Conservation (phyloP, 2,329 filamentous ascomycete species). For the Aspergillus japonicus region DNA sequence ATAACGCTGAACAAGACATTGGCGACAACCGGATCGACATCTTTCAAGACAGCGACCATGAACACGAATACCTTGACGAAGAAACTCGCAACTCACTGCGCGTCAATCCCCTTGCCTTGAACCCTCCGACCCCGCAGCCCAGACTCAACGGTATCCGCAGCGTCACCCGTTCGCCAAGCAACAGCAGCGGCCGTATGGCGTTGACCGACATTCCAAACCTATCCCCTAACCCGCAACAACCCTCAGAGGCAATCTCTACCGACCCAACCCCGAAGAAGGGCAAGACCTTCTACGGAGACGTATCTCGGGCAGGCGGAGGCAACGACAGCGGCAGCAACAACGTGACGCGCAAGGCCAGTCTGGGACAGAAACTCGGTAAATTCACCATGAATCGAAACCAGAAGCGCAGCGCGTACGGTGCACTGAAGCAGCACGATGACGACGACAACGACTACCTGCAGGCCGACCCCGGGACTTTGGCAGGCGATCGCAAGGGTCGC, state of each 20-base stretch:
- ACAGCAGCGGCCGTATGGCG: conserved; percentile 27
- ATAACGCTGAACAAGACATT: conserved; percentile 33
- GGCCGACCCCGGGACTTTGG: conserved; percentile 17
- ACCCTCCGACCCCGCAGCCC: conserved; percentile 46
- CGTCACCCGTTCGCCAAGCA: conserved; percentile 18
- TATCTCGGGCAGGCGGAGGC: conserved; percentile 24
- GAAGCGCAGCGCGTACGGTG: conserved; percentile 35
- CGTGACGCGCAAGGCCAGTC: conserved; percentile 24
- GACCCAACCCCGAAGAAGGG: conserved; percentile 33
- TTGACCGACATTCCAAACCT: conserved; percentile 38
- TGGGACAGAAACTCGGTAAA: conserved; percentile 30
- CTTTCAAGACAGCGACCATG: conserved; percentile 33
- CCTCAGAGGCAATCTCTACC: conserved; percentile 24
- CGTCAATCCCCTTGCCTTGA: conserved; percentile 47
- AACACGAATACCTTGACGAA: conserved; percentile 32
- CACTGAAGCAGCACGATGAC: conserved; percentile 33
- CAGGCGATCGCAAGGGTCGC: conserved; percentile 43
- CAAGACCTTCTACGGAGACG: conserved; percentile 41
- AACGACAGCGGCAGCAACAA: conserved; percentile 19
- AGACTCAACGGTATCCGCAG: conserved; percentile 20
- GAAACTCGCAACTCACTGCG: conserved; percentile 21
- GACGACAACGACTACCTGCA: conserved; percentile 23
- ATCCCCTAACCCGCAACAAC: conserved; percentile 25
- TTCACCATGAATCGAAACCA: conserved; percentile 33
- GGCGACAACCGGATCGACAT: conserved; percentile 38